Conservation (phyloP, 306 rosid genomes). For the Myrica gale region DNA sequence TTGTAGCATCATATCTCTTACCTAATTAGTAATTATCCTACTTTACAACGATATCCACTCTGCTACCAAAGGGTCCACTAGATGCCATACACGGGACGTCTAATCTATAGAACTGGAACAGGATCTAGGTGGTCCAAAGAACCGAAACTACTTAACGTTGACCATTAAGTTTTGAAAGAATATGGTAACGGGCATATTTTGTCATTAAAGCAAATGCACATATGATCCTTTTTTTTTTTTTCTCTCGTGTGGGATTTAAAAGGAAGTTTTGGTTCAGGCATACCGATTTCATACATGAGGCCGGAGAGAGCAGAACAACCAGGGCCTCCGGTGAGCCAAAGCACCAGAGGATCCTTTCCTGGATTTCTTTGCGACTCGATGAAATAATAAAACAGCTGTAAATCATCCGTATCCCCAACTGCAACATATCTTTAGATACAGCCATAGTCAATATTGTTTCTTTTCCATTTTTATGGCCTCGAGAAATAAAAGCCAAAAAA, state of each 20-base stretch:
- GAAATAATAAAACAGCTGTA: constrained; percentile 38
- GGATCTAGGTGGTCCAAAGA: no score
- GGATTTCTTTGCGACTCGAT: constrained; percentile 39
- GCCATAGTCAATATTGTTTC: not conserved
- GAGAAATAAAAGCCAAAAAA: not conserved
- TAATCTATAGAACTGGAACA: no score
- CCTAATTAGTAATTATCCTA: no score
- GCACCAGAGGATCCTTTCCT: constrained; percentile 31
- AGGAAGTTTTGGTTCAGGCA: not conserved
- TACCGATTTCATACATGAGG: constrained; percentile 39
- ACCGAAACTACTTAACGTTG: no score
- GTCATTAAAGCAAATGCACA: not conserved
- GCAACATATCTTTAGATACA: constrained; percentile 29
- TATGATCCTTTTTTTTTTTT: not conserved
- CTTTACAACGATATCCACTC: no score
- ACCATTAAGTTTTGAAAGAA: no score
- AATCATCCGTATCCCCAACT: constrained; percentile 32
- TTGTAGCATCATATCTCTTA: no score
- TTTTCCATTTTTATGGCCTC: not conserved
- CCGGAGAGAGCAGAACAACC: constrained; percentile 40
- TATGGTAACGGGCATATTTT: no score
- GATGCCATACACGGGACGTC: no score
- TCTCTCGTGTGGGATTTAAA: no score
- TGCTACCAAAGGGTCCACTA: no score
- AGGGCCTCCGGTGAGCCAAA: constrained; percentile 44